Evolutionary conservation across 1,284 basidiomycete genomes (phyloP).

Genomic region (Heterobasidion irregulare): DNA sequence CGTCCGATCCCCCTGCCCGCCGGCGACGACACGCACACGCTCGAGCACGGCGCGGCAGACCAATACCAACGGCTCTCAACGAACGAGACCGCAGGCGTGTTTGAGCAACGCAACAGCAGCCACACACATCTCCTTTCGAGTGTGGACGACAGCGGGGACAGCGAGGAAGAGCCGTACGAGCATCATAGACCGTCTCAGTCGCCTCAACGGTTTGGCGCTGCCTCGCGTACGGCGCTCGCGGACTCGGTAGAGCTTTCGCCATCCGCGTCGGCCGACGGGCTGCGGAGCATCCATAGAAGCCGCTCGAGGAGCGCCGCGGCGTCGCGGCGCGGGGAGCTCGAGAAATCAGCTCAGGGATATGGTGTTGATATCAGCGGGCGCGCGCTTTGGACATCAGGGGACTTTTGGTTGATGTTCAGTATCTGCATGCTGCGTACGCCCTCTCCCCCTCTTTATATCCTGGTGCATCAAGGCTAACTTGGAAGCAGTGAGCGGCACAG

Average conservation of each 20-base stretch:
- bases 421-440: constrained; percentile 10
- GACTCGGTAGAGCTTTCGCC: constrained; percentile 11
- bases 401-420: constrained; percentile 12
- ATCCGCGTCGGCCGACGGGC: background rate
- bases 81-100: constrained; percentile 14
- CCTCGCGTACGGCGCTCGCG: background rate
- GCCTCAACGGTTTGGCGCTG: background rate
- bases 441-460: background rate
- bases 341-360: constrained; percentile 4
- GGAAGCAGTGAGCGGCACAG: constrained; percentile 74
- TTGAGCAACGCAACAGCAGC: constrained; percentile 19
- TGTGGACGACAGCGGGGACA: constrained; percentile 11
- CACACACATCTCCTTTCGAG: constrained; percentile 19
- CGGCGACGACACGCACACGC: constrained; percentile 9
- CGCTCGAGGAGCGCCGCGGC: background rate
- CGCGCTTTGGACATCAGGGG: constrained; percentile 6
- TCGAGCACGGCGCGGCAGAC: constrained; percentile 12
- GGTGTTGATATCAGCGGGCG: constrained; percentile 10
- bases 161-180: constrained; percentile 4
- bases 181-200: background rate
- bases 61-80: constrained; percentile 9
- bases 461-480: background rate
- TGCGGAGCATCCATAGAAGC: background rate
- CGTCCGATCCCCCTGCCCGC: constrained; percentile 45
- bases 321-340: background rate